Base-by-base conservation (phyloP, 805 yeast genomes). In the Candida awuae region DNA sequence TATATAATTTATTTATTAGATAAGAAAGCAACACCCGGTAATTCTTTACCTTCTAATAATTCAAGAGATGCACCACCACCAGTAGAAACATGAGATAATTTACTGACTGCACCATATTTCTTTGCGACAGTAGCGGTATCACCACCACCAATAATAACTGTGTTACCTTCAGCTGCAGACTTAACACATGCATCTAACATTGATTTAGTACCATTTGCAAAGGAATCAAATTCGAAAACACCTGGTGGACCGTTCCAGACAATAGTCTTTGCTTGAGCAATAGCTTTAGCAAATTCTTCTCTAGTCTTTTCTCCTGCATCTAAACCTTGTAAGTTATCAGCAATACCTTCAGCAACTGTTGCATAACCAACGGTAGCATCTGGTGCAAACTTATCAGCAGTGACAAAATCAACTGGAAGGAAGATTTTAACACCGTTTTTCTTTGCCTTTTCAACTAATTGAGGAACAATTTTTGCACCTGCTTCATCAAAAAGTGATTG, bases 241-340 rank as follows among this genome's bases (percentile, higher is more conserved):
- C 98, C 98, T 68, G 98, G 97, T 51, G 98, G 98, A 66, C 98
- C 98, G 75, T 92, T 92, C 98, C 98, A 92, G 63, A 92, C 92
- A 58, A 92, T 90, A 59, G 98, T 92, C 80, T 90, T 87, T 55
- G 98, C 94, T 68, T 81, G 74, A 51, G 83, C 82, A 55, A 92
- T 85, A 50, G 95, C 80, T 51, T 70, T 79, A 52, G 80, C 75
- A 63, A 84, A 92, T 54, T 83, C 73, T 66, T 78, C 74, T 58
- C 77, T 72, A 47, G 95, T 75, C 72, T 84, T 80, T 70, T 87
- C 88, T 70, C 98, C 98, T 58, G 79, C 78, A 68, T 92, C 98
- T 60, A 92, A 77, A 62, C 98, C 98, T 80, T 83, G 80, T 84
- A 94, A 82, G 55, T 80, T 80, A 55, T 81, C 94, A 62, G 97